Conservation (phyloP, 805 yeast genomes). For the Kazachstania viticola region DNA sequence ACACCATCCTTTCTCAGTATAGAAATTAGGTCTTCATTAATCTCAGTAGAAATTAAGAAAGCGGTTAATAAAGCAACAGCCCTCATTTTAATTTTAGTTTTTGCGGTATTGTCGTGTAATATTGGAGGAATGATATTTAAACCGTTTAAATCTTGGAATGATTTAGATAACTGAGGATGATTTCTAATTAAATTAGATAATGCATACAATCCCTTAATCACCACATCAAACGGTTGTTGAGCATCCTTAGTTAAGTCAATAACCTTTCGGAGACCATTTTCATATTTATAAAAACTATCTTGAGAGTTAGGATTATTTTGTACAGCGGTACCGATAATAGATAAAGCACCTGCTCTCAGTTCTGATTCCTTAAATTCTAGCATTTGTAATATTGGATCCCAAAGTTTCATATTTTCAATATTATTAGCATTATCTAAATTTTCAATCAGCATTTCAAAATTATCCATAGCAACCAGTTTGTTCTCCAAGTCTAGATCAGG, state of each 20-base stretch:
- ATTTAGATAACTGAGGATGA: constrained; percentile 40
- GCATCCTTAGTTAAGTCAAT: constrained; percentile 30
- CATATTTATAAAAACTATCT: constrained; percentile 45
- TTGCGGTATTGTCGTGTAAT: constrained; percentile 9
- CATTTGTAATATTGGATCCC: constrained; percentile 58
- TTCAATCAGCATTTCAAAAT: constrained; percentile 87
- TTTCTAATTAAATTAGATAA: constrained; percentile 65
- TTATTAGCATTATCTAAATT: constrained; percentile 92
- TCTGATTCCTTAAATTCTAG: constrained; percentile 34
- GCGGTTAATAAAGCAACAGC: constrained; percentile 49
- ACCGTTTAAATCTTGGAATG: constrained; percentile 50
- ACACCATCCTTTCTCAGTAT: constrained; percentile 27
- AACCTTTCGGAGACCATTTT: constrained; percentile 36
- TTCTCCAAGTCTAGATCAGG: constrained; percentile 50
- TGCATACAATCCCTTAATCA: constrained; percentile 66
- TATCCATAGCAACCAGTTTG: constrained; percentile 71
- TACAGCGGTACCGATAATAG: constrained; percentile 80
- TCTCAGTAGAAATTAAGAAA: constrained; percentile 41
- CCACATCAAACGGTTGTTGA: constrained; percentile 27
- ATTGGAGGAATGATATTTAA: constrained; percentile 40
- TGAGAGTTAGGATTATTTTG: constrained; percentile 82
- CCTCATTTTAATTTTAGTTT: constrained; percentile 39
- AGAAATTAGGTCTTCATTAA: constrained; percentile 28
- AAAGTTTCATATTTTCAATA: constrained; percentile 68
- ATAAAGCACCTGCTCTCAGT: constrained; percentile 49